Base-by-base conservation (phyloP, 177 flowering plant genomes). In the Telopea speciosissima region DNA sequence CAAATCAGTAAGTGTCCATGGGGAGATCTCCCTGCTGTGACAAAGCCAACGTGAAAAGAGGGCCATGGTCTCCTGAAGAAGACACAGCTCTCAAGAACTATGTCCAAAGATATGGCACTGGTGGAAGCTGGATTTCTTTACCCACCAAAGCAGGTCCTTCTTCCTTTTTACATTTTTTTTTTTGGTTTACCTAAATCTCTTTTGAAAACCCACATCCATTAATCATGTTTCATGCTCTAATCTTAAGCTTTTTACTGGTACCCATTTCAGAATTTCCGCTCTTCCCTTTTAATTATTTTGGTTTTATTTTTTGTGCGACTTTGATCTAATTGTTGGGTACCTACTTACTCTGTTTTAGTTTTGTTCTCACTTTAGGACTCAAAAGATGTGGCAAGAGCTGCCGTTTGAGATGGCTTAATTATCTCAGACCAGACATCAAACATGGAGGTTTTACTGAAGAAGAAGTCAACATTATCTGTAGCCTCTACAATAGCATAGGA, bases 361-460 rank as follows among this genome's bases (percentile, higher is more conserved):
- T n/a, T n/a, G n/a, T n/a, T n/a, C n/a, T n/a, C n/a, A n/a, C n/a
- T n/a, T n/a, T n/a, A n/a, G n/a, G n/a, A n/a, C n/a, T n/a, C n/a
- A n/a, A n/a, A n/a, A n/a, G n/a, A n/a, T n/a, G n/a, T n/a, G n/a
- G n/a, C n/a, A n/a, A n/a, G n/a, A n/a, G n/a, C n/a, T n/a, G n/a
- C n/a, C n/a, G n/a, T n/a, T n/a, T n/a, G n/a, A n/a, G n/a, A n/a
- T n/a, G n/a, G n/a, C n/a, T n/a, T n/a, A n/a, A n/a, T n/a, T n/a
- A n/a, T n/a, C n/a, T n/a, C n/a, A n/a, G n/a, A n/a, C n/a, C 94
- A 24, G 88, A 86, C 65, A 89, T 89, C 73, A 89, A 83, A 67
- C 91, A 81, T 75, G 94, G 91, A 68, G 87, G 83, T 9, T 89
- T 86, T 66, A 87, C 91, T 17, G 81, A 87, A 31, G 91, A 89